Percentiles rank a stretch among this genome's conserved stretches.
These are phyloP conservation scores for Saccharomycopsis phalli DNA, from an alignment of 1,139 yeast species.

Conservation along the genomic window DNA sequence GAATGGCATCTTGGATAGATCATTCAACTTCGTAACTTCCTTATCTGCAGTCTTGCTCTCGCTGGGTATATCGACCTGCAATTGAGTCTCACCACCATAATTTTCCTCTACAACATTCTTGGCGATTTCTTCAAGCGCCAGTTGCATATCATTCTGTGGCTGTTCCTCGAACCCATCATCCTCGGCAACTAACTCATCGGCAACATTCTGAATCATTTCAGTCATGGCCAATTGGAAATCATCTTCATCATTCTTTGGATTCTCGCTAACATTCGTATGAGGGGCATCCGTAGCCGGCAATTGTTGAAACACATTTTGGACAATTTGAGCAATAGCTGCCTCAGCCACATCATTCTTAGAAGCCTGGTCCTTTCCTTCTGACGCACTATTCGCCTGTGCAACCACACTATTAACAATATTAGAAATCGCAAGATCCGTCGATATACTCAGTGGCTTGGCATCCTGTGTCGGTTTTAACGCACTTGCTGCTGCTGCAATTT, in stretches of 20 bases:
- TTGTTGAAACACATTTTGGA: slow-evolving; percentile 20
- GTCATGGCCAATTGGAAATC: slow-evolving; percentile 45
- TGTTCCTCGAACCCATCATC: slow-evolving; percentile 25
- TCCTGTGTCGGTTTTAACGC: not conserved
- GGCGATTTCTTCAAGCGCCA: slow-evolving; percentile 19
- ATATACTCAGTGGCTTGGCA: too few species aligned
- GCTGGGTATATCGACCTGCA: not conserved
- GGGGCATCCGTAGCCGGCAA: slow-evolving; percentile 17
- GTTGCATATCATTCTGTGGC: slow-evolving; percentile 13
- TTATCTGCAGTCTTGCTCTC: slow-evolving; percentile 1
- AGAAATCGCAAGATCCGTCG: slow-evolving; percentile 9
- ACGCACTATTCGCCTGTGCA: slow-evolving; percentile 1
- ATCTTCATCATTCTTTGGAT: slow-evolving; percentile 18
- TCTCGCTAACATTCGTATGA: slow-evolving; percentile 9
- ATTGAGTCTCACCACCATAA: slow-evolving; percentile 5
- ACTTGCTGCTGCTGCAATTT: not conserved
- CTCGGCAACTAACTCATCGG: slow-evolving; percentile 28
- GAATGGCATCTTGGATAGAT: not conserved
- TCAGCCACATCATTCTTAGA: slow-evolving; percentile 5
- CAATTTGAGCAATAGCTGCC: slow-evolving; percentile 19
- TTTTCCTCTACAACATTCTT: slow-evolving; percentile 19
- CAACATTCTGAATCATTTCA: slow-evolving; percentile 68
- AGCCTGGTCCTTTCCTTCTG: not conserved
- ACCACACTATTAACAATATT: slow-evolving; percentile 10
- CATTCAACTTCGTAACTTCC: not conserved